These are phyloP conservation scores for Pyrenochaeta sp. DNA, from an alignment of 2,329 filamentous ascomycete genomes.

Conservation along the genomic window DNA sequence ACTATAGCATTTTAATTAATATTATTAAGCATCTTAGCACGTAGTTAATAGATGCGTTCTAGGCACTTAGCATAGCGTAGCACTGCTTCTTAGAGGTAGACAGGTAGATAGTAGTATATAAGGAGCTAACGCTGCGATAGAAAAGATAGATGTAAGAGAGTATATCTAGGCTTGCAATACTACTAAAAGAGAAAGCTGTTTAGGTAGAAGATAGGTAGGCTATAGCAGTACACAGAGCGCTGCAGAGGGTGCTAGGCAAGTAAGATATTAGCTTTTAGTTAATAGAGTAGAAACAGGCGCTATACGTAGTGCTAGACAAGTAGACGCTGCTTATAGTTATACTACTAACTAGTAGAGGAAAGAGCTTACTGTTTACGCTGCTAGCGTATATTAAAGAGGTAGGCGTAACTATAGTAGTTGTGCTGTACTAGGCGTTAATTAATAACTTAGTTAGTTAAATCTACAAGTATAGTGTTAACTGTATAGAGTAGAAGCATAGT, in stretches of 20 bases:
- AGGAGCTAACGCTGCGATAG: no score
- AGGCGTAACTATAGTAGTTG: constrained; percentile 23
- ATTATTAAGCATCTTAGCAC: no score
- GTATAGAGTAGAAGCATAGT: constrained; percentile 16
- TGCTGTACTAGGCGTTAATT: constrained; percentile 23
- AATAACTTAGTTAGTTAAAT: constrained; percentile 12
- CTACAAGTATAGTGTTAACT: constrained; percentile 4
- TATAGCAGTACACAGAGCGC: constrained; percentile 13
- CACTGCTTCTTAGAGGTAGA: background rate
- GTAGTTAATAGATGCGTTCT: no score
- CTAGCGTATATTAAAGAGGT: constrained; percentile 17
- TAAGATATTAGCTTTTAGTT: constrained; percentile 11
- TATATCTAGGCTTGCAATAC: background rate
- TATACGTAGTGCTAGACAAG: constrained; percentile 16
- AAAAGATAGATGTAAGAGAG: no score
- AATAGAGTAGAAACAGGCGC: no score
- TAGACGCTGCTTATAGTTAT: constrained; percentile 24
- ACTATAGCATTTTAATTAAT: no score
- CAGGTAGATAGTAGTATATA: no score
- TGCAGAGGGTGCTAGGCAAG: no score
- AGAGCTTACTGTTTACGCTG: constrained; percentile 33
- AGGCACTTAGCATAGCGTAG: background rate
- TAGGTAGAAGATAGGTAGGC: background rate
- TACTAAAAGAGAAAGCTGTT: background rate
- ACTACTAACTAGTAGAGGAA: constrained; percentile 24